Conservation (phyloP, 2,329 filamentous ascomycete species). For the Uncinocarpus reesii region DNA sequence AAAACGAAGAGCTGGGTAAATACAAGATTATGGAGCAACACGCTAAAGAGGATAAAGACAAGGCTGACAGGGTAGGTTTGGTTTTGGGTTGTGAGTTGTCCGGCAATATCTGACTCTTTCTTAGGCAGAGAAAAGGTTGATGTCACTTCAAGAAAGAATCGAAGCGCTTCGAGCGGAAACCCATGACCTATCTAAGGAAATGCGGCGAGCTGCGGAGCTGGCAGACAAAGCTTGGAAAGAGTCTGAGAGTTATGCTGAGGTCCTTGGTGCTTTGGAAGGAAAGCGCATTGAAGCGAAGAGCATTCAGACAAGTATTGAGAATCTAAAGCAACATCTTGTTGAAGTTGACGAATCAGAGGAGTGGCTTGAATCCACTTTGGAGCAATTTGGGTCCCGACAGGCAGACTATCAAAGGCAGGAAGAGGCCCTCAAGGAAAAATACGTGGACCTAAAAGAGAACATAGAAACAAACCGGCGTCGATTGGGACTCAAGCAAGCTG, state of each 20-base stretch:
- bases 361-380: constrained; percentile 59
- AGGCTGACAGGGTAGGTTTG: constrained; percentile 52
- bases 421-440: constrained; percentile 52
- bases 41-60: constrained; percentile 74
- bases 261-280: constrained; percentile 63
- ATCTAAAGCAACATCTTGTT: constrained; percentile 61
- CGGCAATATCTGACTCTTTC: constrained; percentile 1
- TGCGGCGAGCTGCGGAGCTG: constrained; percentile 37
- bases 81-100: neutral
- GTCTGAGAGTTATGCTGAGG: constrained; percentile 61
- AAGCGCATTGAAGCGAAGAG: constrained; percentile 66
- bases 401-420: constrained; percentile 54
- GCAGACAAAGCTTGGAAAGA: constrained; percentile 60
- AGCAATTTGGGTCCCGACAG: constrained; percentile 69
- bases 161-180: constrained; percentile 51
- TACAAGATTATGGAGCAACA: constrained; percentile 66
- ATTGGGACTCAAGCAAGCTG: constrained; percentile 34
- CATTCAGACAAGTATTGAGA: constrained; percentile 58
- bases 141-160: constrained; percentile 53
- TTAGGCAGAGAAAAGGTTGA: constrained; percentile 52
- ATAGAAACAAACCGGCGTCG: constrained; percentile 40
- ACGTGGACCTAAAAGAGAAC: constrained; percentile 50
- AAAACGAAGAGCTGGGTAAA: constrained; percentile 62
- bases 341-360: constrained; percentile 70
- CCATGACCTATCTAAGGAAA: constrained; percentile 44